phyloP scores from a whole-genome alignment of 257 asterid species.

The Perilla frutescens region DNA sequence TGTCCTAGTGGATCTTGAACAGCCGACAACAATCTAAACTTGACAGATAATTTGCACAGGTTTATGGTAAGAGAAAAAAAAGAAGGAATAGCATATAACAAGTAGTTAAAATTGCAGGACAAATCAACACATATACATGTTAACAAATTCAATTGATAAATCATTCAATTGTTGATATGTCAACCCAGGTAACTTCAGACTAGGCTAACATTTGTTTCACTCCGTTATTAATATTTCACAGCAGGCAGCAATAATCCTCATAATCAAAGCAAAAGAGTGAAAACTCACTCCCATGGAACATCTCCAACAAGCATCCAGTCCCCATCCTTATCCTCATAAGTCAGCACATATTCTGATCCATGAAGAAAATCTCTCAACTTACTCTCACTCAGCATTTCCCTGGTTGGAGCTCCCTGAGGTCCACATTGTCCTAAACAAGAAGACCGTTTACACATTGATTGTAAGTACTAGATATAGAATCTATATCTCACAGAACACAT shows the following conservation, averaged over 20 bases:
- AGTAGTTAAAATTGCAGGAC: background rate
- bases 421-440: conserved; percentile 63
- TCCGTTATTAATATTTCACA: too few species aligned
- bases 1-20: background rate
- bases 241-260: background rate
- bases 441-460: background rate
- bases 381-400: conserved; percentile 62
- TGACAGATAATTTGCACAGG: background rate
- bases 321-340: conserved; percentile 44
- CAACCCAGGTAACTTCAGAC: background rate
- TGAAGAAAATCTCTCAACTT: conserved; percentile 66
- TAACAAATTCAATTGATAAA: background rate
- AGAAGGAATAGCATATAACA: background rate
- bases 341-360: conserved; percentile 61
- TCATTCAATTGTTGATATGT: background rate
- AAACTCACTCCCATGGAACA: conserved; percentile 39
- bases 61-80: too few species aligned
- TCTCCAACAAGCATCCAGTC: conserved; percentile 50
- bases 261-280: conserved; percentile 2
- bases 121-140: background rate
- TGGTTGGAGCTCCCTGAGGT: conserved; percentile 55
- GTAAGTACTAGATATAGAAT: background rate
- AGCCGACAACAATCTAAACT: background rate
- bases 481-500: background rate
- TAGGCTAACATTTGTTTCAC: background rate